A percentile compares a stretch with the other conserved stretches of the same genome.
These are phyloP conservation scores for Vitis hybrid DNA, from an alignment of 177 flowering plant genomes.

Conservation along the genomic window DNA sequence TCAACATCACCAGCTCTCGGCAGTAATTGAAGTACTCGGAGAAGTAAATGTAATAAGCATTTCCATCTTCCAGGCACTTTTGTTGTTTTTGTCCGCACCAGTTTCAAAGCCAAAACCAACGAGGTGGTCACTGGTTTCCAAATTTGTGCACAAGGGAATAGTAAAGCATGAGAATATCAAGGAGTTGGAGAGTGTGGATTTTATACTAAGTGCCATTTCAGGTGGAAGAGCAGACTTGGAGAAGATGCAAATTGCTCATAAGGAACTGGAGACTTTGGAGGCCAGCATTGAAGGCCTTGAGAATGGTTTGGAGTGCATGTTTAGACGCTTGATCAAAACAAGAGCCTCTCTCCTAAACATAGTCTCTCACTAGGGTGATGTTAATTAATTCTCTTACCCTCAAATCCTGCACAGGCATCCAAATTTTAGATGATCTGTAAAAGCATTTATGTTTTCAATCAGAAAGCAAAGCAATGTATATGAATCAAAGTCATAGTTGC, in stretches of 20 bases:
- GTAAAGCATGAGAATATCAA: slow-evolving; percentile 10
- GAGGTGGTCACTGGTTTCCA: slow-evolving; percentile 7
- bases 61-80: background rate
- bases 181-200: slow-evolving; percentile 23
- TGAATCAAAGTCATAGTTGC: too few species aligned
- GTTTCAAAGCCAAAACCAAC: too few species aligned
- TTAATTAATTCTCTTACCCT: background rate
- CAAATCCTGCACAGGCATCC: slow-evolving; percentile 9
- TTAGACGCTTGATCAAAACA: slow-evolving; percentile 32
- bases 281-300: slow-evolving; percentile 25
- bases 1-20: too few species aligned
- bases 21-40: too few species aligned
- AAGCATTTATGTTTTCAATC: background rate
- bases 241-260: slow-evolving; percentile 15
- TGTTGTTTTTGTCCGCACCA: too few species aligned
- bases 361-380: slow-evolving; percentile 26
- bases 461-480: too few species aligned
- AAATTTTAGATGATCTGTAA: slow-evolving; percentile 11
- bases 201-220: background rate
- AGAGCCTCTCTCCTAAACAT: slow-evolving; percentile 41
- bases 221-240: slow-evolving; percentile 2
- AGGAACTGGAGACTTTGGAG: slow-evolving; percentile 25
- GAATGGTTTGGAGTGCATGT: slow-evolving; percentile 34
- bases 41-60: too few species aligned
- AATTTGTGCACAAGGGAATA: slow-evolving; percentile 14